Conservation (phyloP, 208 protist genomes). For the Endotrypanum monterogeii region DNA sequence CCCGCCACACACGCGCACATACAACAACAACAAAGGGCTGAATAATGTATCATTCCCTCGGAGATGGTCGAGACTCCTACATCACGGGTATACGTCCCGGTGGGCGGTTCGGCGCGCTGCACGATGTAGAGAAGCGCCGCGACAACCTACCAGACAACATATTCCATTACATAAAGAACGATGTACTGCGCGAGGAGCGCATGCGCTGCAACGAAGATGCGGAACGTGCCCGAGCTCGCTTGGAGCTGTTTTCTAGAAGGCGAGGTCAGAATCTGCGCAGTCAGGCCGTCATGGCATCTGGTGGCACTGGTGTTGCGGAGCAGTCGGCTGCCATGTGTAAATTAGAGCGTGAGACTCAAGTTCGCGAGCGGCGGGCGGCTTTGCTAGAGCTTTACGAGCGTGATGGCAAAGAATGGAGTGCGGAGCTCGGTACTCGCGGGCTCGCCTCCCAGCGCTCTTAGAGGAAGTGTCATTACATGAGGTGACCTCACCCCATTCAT, state of each 20-base stretch:
- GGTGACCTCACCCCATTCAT: neutral
- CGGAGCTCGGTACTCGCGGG: constrained; percentile 46
- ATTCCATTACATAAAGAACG: constrained; percentile 73
- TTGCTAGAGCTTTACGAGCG: constrained; percentile 61
- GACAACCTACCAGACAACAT: constrained; percentile 89
- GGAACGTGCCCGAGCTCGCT: constrained; percentile 40
- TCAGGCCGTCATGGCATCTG: neutral
- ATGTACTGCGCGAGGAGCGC: constrained; percentile 74
- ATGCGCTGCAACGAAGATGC: constrained; percentile 67
- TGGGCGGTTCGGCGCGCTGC: constrained; percentile 55
- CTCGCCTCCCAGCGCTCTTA: constrained; percentile 23
- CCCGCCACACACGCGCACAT: neutral
- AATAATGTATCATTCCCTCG: constrained; percentile 77
- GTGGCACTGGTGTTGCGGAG: neutral
- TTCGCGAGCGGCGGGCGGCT: constrained; percentile 59
- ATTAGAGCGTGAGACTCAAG: constrained; percentile 35
- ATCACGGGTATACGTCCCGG: constrained; percentile 79
- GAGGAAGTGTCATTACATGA: neutral
- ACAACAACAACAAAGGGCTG: constrained; percentile 26
- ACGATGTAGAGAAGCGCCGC: constrained; percentile 83
- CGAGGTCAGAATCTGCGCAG: constrained; percentile 29
- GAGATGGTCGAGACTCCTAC: constrained; percentile 85
- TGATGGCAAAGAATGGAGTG: constrained; percentile 69
- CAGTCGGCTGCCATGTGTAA: constrained; percentile 6
- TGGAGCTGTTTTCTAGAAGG: constrained; percentile 35